Base-by-base conservation (phyloP, 2,329 filamentous ascomycete genomes). In the Pseudogymnoascus sp. region DNA sequence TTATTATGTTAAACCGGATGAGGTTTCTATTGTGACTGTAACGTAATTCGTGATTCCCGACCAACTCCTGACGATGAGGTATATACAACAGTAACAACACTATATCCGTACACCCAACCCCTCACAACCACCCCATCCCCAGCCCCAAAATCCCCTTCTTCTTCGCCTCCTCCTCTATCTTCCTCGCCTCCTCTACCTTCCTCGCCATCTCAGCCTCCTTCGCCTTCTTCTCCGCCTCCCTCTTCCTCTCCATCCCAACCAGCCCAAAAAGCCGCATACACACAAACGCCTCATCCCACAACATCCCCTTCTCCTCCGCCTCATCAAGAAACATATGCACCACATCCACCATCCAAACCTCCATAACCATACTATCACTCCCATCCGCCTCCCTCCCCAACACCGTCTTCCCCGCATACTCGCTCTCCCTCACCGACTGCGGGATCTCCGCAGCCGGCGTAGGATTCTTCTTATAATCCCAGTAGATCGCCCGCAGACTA, bases 181-280 rank as follows among this genome's bases (percentile, higher is more conserved):
- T 15, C 18, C 15, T 15, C 34, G 15, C 15, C 52, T 9, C 33
- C 28, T 3, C 45, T 7, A 12, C 2, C 28, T 21, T 57, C 15
- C 4, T 28, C 38, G 4, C 4, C n/a, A n/a, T n/a, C 18, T 28
- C 26, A 2, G 2, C 34, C 34, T 13, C 19, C 23, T 19, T 28
- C 15, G 8, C 13, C 19, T 7, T 7, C 15, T 19, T 28, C 73
- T 73, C 33, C n/a, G 1, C 10, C 30, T 37, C 69, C 76, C 70
- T 61, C 30, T 57, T 61, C 38, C 30, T 21, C 68, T 82, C 80
- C 1, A 78, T 80, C 0, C 81, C 69, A 2, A 83, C 70, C 21
- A 84, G 70, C 38, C 75, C 75, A 67, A 82, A 83, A 19, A 84
- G 67, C 45, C 81, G 70, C 71, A 79, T 82, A 8, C 76, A 76